Evolutionary conservation across 2,329 filamentous ascomycete species (phyloP).

Genomic region (Erysiphe pulchra): DNA sequence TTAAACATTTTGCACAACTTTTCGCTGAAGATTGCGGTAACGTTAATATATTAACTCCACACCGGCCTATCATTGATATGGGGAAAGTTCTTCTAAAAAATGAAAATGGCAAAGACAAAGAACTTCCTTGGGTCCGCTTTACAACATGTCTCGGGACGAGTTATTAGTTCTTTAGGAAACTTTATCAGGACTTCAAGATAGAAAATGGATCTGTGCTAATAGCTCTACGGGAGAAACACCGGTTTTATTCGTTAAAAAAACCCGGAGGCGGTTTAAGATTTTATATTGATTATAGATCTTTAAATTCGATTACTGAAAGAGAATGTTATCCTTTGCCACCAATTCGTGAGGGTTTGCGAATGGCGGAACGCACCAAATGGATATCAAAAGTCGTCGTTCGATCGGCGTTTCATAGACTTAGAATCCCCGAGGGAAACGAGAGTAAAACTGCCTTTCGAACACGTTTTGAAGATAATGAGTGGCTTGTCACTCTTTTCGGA

Average conservation of each 20-base stretch:
- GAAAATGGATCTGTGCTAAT: background rate
- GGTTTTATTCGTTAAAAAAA: background rate
- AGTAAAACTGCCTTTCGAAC: background rate
- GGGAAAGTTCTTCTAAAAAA: too few species aligned
- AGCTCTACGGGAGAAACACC: background rate
- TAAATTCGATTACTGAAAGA: conserved; percentile 1
- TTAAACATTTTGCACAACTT: too few species aligned
- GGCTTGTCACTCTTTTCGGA: background rate
- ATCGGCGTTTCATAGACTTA: background rate
- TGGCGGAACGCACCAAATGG: background rate
- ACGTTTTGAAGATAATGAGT: background rate
- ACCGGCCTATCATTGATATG: too few species aligned
- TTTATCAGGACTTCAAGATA: background rate
- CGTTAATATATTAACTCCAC: too few species aligned
- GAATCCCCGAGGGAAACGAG: background rate
- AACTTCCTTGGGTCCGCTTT: background rate
- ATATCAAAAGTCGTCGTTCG: background rate
- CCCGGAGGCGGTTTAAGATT: background rate
- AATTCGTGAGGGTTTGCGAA: background rate
- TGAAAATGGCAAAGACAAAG: too few species aligned
- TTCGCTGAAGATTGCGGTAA: too few species aligned
- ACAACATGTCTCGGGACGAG: background rate
- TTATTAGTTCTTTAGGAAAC: background rate
- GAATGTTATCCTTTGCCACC: background rate
- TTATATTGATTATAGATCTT: conserved; percentile 1